These are phyloP conservation scores for Capsicum pubescens DNA, from an alignment of 257 asterid genomes.

Conservation along the genomic window DNA sequence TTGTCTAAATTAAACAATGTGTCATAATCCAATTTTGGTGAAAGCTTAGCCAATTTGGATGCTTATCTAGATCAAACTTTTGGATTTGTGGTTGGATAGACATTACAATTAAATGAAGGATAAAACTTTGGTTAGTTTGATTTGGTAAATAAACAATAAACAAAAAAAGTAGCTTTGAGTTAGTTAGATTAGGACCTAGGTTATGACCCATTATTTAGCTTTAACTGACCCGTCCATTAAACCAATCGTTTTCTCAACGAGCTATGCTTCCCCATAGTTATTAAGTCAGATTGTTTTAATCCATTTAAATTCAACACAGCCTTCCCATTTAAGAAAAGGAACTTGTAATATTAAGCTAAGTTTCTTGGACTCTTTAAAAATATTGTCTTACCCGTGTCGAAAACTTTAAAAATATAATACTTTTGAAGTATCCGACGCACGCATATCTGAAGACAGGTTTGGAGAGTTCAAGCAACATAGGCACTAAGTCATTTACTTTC, in stretches of 20 bases:
- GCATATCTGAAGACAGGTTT: too few relatives aligned
- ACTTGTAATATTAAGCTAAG: not conserved
- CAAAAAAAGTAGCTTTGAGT: not conserved
- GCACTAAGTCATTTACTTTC: too few relatives aligned
- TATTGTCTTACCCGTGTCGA: too few relatives aligned
- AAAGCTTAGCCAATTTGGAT: not conserved
- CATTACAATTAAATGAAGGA: not conserved
- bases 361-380: too few relatives aligned
- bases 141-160: not conserved
- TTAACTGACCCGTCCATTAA: not conserved
- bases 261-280: not conserved
- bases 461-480: too few relatives aligned
- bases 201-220: not conserved
- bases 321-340: not conserved
- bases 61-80: not conserved
- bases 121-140: not conserved
- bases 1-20: not conserved
- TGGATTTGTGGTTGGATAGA: not conserved
- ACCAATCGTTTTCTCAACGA: not conserved
- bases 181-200: too few relatives aligned
- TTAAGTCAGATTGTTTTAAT: not conserved
- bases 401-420: too few relatives aligned
- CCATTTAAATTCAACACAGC: not conserved
- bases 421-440: too few relatives aligned
- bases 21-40: not conserved